phyloP scores from a whole-genome alignment of 805 yeast genomes.

The Kluyveromyces wickerhamii region DNA sequence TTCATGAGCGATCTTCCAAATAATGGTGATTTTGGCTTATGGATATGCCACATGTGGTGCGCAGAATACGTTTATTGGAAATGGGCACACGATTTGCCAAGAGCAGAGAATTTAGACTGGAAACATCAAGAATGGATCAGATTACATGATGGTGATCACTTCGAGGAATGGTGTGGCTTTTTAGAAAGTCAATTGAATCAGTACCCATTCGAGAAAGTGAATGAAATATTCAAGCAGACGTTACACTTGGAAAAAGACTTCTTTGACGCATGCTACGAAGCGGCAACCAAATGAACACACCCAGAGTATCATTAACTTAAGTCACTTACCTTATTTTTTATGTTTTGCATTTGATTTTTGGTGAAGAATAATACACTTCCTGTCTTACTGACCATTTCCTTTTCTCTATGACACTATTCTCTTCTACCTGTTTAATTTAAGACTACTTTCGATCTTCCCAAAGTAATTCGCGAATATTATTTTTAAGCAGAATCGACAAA shows the following conservation, averaged over 20 bases:
- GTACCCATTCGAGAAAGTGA: constrained; percentile 25
- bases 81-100: constrained; percentile 40
- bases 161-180: constrained; percentile 42
- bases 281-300: neutral
- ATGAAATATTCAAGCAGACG: constrained; percentile 29
- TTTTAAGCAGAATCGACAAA: no score
- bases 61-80: constrained; percentile 45
- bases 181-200: constrained; percentile 36
- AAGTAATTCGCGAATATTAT: no score
- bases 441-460: no score
- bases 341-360: no score
- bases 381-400: no score
- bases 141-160: constrained; percentile 42
- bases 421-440: no score
- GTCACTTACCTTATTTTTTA: no score
- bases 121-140: constrained; percentile 45
- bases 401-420: no score
- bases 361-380: no score
- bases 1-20: constrained; percentile 28
- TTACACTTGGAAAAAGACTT: constrained; percentile 37
- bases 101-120: constrained; percentile 31
- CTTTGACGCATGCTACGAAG: constrained; percentile 39
- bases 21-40: constrained; percentile 26
- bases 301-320: no score
- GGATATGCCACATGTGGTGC: constrained; percentile 37